Conservation (phyloP, 2,329 filamentous ascomycete species). For the Ceratocystis variospora region DNA sequence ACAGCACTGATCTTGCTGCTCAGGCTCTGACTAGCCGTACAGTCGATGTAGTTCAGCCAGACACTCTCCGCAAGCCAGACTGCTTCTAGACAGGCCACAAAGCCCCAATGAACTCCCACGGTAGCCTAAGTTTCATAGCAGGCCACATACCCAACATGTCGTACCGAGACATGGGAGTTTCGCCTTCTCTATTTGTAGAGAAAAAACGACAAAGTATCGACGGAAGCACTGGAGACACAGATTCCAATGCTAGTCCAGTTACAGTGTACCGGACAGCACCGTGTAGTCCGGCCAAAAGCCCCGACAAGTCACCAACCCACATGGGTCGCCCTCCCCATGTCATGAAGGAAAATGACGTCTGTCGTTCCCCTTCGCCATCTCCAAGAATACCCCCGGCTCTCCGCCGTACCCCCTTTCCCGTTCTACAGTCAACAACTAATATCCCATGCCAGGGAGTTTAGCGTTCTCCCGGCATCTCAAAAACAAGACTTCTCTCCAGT, state of each 20-base stretch:
- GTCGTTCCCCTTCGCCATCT: constrained; percentile 9
- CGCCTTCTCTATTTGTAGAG: constrained; percentile 12
- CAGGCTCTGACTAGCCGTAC: neutral
- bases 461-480: constrained; percentile 7
- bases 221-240: constrained; percentile 8
- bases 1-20: neutral
- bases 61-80: neutral
- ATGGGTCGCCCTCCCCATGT: neutral
- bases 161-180: constrained; percentile 1
- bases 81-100: neutral
- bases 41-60: neutral
- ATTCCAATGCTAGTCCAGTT: constrained; percentile 9
- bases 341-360: neutral
- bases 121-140: neutral
- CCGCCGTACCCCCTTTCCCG: constrained; percentile 1
- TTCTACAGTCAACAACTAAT: constrained; percentile 15
- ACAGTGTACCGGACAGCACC: constrained; percentile 13
- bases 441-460: constrained; percentile 7
- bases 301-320: constrained; percentile 4
- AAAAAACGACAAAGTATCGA: constrained; percentile 12
- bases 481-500: neutral
- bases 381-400: constrained; percentile 12
- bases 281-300: constrained; percentile 13
- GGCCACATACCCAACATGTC: neutral
- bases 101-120: neutral